A percentile compares a stretch with the other conserved stretches of the same genome.
Conservation (phyloP, 768 basidiomycete species). For the Neoboletus brunneissimus region DNA sequence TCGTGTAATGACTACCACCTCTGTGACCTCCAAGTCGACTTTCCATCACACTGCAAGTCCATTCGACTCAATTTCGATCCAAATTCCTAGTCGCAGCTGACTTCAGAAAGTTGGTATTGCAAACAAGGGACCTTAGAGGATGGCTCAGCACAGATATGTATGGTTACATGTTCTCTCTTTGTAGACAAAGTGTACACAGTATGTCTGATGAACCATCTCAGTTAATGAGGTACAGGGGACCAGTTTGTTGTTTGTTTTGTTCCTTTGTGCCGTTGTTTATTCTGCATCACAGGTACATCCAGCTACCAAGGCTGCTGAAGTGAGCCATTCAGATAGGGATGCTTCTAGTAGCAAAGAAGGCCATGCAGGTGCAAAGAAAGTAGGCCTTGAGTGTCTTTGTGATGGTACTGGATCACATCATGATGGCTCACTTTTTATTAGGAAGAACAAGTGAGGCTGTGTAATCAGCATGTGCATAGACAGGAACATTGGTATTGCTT, state of each 20-base stretch:
- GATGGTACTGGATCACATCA: background rate
- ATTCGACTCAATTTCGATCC: no score
- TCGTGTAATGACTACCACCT: no score
- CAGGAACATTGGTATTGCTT: background rate
- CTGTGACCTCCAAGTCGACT: no score
- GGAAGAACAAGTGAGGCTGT: background rate
- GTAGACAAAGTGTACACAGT: background rate
- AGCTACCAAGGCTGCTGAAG: background rate
- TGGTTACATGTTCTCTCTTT: background rate
- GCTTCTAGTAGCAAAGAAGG: background rate
- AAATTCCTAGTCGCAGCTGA: no score
- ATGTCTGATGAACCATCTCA: background rate
- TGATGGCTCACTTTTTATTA: background rate
- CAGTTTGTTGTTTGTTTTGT: background rate
- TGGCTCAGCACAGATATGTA: background rate
- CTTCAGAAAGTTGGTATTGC: no score
- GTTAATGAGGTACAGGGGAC: no score
- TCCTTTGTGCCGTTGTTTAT: background rate
- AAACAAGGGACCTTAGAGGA: background rate
- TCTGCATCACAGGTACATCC: background rate
- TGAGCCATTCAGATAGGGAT: background rate
- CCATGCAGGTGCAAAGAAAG: background rate
- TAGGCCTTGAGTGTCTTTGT: background rate
- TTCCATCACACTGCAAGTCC: no score
- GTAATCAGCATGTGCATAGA: background rate